Conservation (phyloP, 257 asterid species). For the Solanum sitiens region DNA sequence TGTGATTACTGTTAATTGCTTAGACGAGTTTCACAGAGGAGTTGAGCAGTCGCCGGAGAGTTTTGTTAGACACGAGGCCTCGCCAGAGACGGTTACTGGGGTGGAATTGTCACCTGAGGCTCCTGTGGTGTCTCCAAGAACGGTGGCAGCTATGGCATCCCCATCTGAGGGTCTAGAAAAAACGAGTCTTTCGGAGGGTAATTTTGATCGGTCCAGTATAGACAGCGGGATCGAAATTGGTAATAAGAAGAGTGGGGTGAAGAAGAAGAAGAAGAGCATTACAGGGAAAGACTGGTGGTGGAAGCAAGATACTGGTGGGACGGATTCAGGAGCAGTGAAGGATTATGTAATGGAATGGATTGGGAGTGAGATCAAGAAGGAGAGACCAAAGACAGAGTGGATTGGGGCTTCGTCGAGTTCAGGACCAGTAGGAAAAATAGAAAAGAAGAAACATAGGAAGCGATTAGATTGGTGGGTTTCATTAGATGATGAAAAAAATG, state of each 20-base stretch:
- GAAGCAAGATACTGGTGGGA: constrained; percentile 75
- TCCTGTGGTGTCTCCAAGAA: constrained; percentile 62
- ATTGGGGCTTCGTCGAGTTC: constrained; percentile 57
- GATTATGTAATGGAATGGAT: constrained; percentile 99
- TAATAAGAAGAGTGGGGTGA: constrained; percentile 27
- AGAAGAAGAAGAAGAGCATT: constrained; percentile 56
- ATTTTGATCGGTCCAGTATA: constrained; percentile 47
- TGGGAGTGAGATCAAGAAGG: constrained; percentile 84
- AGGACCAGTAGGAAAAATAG: constrained; percentile 19
- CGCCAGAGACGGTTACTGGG: constrained; percentile 49
- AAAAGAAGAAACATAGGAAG: constrained; percentile 50
- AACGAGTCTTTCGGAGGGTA: constrained; percentile 55
- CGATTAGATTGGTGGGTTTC: constrained; percentile 95
- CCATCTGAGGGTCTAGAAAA: constrained; percentile 61
- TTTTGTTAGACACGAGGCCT: constrained; percentile 18
- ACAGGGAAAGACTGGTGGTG: constrained; percentile 98
- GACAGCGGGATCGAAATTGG: constrained; percentile 52
- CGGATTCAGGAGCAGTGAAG: constrained; percentile 55
- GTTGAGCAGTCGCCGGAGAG: constrained; percentile 74
- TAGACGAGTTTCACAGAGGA: constrained; percentile 48
- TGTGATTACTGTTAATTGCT: constrained; percentile 48
- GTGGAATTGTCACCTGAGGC: constrained; percentile 52
- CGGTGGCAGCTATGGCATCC: constrained; percentile 59
- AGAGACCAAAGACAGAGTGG: constrained; percentile 79
- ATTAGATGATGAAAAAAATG: constrained; percentile 59